phyloP scores from a whole-genome alignment of 371 early-diverging fungal genomes.

The Pancytospora philotis region DNA sequence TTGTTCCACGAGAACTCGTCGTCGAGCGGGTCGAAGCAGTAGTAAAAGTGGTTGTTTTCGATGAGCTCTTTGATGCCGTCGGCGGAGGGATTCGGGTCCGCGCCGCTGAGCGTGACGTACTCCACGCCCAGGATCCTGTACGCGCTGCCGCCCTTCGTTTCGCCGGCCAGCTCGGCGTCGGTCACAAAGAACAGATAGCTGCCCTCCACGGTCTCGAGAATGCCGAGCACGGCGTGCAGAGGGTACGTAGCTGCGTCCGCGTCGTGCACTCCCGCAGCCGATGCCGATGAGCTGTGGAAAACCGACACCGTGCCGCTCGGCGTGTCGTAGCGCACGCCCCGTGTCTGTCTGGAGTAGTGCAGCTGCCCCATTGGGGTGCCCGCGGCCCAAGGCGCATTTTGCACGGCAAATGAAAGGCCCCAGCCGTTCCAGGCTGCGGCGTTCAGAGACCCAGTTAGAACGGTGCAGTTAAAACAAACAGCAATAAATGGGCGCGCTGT shows the following conservation, averaged over 20 bases:
- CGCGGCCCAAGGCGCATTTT: neutral
- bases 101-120: conserved; percentile 9
- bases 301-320: conserved; percentile 19
- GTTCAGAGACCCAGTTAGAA: too few relatives aligned
- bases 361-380: neutral
- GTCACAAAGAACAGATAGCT: conserved; percentile 24
- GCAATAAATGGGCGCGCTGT: too few relatives aligned
- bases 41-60: conserved; percentile 35
- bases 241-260: conserved; percentile 17
- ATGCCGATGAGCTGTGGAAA: neutral
- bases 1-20: conserved; percentile 47
- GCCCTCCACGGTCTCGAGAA: conserved; percentile 23
- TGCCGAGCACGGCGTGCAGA: conserved; percentile 28
- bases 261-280: neutral
- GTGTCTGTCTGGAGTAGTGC: conserved; percentile 25
- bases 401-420: too few relatives aligned
- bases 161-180: conserved; percentile 8
- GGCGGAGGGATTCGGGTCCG: conserved; percentile 2
- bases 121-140: conserved; percentile 29
- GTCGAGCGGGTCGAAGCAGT: conserved; percentile 4
- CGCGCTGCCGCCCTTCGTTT: too few relatives aligned
- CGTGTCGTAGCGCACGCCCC: conserved; percentile 31
- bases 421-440: too few relatives aligned
- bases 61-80: conserved; percentile 33
- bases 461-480: too few relatives aligned